A percentile compares a stretch with the other conserved stretches of the same genome.
phyloP scores from a whole-genome alignment of 805 yeast species.

The Zygoascus bituminiphila region DNA sequence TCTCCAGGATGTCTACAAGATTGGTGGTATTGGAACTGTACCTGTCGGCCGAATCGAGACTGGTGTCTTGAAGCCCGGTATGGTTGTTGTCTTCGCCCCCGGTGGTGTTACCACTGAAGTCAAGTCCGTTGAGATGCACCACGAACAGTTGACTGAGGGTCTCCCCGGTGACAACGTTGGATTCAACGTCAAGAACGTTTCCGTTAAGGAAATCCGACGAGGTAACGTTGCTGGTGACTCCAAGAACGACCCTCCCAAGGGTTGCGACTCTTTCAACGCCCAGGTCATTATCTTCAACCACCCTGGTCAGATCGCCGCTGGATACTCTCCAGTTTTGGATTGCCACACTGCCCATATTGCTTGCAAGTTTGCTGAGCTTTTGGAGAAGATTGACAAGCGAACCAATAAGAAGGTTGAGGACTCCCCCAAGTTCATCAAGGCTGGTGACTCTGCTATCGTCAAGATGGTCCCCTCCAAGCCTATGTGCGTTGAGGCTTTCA shows the following conservation, averaged over 20 bases:
- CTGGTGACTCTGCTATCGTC: slow-evolving; percentile 95
- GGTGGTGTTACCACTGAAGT: slow-evolving; percentile 86
- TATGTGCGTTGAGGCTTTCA: slow-evolving; percentile 90
- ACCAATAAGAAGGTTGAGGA: slow-evolving; percentile 88
- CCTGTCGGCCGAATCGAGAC: slow-evolving; percentile 94
- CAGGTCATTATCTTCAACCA: slow-evolving; percentile 84
- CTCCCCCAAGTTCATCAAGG: slow-evolving; percentile 85
- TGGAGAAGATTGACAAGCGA: slow-evolving; percentile 84
- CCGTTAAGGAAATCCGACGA: slow-evolving; percentile 83
- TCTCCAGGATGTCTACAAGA: slow-evolving; percentile 87
- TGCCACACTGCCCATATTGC: slow-evolving; percentile 94
- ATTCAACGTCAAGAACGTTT: slow-evolving; percentile 84
- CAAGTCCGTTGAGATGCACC: slow-evolving; percentile 85
- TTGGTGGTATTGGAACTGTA: slow-evolving; percentile 87
- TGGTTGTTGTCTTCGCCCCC: slow-evolving; percentile 85
- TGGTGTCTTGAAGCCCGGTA: slow-evolving; percentile 86
- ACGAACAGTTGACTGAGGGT: slow-evolving; percentile 71
- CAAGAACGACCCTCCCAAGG: slow-evolving; percentile 82
- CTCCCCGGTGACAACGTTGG: slow-evolving; percentile 89
- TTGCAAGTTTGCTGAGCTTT: slow-evolving; percentile 72
- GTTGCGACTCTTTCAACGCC: slow-evolving; percentile 71
- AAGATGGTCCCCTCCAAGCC: slow-evolving; percentile 83
- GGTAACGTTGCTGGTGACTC: slow-evolving; percentile 92
- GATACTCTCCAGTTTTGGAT: slow-evolving; percentile 87
- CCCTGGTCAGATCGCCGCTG: slow-evolving; percentile 87